Conservation (phyloP, 2,329 filamentous ascomycete genomes). For the Lachnellula subtilissima region DNA sequence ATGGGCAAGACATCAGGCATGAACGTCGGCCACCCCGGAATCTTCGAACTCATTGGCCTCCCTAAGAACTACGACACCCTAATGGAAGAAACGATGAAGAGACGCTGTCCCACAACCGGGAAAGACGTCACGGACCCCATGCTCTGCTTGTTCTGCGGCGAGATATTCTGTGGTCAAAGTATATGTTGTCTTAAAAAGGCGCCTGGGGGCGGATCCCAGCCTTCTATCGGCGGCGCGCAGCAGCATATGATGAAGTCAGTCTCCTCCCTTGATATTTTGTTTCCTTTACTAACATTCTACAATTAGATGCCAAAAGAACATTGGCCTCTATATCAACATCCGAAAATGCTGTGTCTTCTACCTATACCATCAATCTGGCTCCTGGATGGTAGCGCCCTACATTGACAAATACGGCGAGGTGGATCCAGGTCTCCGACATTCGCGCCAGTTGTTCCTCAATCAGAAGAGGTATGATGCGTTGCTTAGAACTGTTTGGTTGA, state of each 20-base stretch:
- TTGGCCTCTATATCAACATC: constrained; percentile 95
- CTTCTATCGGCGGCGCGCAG: constrained; percentile 73
- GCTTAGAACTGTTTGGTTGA: constrained; percentile 79
- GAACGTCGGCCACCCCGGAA: constrained; percentile 70
- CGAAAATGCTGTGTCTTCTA: constrained; percentile 92
- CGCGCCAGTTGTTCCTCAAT: constrained; percentile 85
- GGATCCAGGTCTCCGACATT: constrained; percentile 82
- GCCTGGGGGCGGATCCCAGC: constrained; percentile 35
- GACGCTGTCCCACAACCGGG: constrained; percentile 81
- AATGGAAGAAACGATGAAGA: constrained; percentile 83
- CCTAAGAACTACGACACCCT: constrained; percentile 88
- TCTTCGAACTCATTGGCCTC: constrained; percentile 89
- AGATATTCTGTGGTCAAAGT: constrained; percentile 93
- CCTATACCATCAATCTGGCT: constrained; percentile 74
- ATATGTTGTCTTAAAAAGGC: constrained; percentile 75
- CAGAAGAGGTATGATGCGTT: constrained; percentile 90
- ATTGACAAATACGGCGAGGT: constrained; percentile 95
- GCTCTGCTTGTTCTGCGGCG: constrained; percentile 90
- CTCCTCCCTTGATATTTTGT: not conserved
- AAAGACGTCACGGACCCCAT: constrained; percentile 88
- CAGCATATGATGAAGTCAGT: constrained; percentile 83
- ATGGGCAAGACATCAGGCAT: not conserved
- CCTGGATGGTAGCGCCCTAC: constrained; percentile 84
- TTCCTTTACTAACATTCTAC: constrained; percentile 23
- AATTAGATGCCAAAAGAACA: constrained; percentile 74